phyloP scores from a whole-genome alignment of 2,329 filamentous ascomycete genomes.

The Phoma sp. region DNA sequence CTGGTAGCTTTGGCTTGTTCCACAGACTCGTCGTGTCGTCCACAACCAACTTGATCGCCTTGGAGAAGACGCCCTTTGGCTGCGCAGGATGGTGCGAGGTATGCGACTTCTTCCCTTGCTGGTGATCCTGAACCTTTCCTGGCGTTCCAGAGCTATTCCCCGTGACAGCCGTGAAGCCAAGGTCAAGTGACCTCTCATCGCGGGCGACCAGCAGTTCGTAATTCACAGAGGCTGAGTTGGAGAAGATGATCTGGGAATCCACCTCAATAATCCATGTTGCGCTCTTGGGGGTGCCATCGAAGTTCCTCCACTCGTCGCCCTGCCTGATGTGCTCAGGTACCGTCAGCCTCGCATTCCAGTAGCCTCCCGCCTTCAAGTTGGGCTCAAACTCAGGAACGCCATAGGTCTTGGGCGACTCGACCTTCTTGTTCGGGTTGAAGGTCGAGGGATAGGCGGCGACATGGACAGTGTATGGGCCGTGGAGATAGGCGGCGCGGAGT shows the following conservation, averaged over 20 bases:
- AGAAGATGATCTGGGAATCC: constrained; percentile 92
- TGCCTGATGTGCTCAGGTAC: constrained; percentile 78
- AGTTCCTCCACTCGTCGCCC: constrained; percentile 35
- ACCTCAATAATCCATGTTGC: constrained; percentile 92
- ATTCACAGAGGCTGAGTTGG: constrained; percentile 82
- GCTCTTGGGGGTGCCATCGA: constrained; percentile 55
- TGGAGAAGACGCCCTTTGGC: constrained; percentile 81
- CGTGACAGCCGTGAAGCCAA: constrained; percentile 67
- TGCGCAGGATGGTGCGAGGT: constrained; percentile 65
- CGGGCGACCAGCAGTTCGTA: constrained; percentile 88
- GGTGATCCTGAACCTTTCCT: constrained; percentile 78
- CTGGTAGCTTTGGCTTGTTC: constrained; percentile 87
- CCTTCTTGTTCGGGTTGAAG: constrained; percentile 84
- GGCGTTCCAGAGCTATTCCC: constrained; percentile 57
- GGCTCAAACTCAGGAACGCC: constrained; percentile 92
- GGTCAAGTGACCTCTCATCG: constrained; percentile 80
- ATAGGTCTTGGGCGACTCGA: constrained; percentile 72
- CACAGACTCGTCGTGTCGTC: constrained; percentile 90
- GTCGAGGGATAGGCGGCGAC: constrained; percentile 83
- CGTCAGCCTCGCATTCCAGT: constrained; percentile 79
- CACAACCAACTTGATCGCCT: constrained; percentile 76
- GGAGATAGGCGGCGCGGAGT: constrained; percentile 91
- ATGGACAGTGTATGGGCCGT: constrained; percentile 92
- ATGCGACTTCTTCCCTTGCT: constrained; percentile 64
- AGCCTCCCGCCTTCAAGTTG: constrained; percentile 91